Base-by-base conservation (phyloP, 495 filamentous ascomycete genomes). In the Cercophora scortea region DNA sequence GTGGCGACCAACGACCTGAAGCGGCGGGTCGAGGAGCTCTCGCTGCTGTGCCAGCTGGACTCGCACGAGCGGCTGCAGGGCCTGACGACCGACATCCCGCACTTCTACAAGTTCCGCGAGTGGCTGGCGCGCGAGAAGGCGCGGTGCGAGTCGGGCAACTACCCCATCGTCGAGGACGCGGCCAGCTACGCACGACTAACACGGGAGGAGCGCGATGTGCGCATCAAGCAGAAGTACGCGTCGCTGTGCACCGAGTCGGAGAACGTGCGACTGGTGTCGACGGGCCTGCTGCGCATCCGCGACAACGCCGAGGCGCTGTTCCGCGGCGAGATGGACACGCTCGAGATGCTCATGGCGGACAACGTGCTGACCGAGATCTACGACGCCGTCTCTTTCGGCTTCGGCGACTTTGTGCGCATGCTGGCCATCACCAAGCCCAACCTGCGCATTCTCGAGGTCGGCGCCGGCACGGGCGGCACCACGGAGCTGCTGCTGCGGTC, bases 381-480 rank as follows among this genome's bases (percentile, higher is more conserved):
- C 56, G 56, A 64, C 50, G 47, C 42, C 38, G 47, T 53, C 9
- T 56, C 53, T n/a, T 64, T 64, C 39, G 61, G 50, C 42, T 59
- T 55, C 17, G 44, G 55, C 53, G 49, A 59, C 13, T 62, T 60
- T 9, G 51, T 67, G 15, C 54, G 55, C 17, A 19, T 60, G 45
- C 47, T 69, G 3, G 52, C 58, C 9, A 54, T 63, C 51, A 50
- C 58, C 12, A 62, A 60, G 0, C 66, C 67, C 0, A 58, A 55
- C 35, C 51, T 74, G 42, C 60, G 64, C 10, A 61, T 72, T 18
- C 64, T 83, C 1, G 79, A 83, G 52, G 67, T 84, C 35, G 79
- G 80, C 6, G 74, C 74, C 1, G 79, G 76, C 0, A 81, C 76
- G 11, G 79, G 78, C 10, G 71, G 69, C 13, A 66, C 72, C 6